These are phyloP conservation scores for Lichtheimia hyalospora DNA, from an alignment of 371 early-diverging fungal genomes.

Conservation along the genomic window DNA sequence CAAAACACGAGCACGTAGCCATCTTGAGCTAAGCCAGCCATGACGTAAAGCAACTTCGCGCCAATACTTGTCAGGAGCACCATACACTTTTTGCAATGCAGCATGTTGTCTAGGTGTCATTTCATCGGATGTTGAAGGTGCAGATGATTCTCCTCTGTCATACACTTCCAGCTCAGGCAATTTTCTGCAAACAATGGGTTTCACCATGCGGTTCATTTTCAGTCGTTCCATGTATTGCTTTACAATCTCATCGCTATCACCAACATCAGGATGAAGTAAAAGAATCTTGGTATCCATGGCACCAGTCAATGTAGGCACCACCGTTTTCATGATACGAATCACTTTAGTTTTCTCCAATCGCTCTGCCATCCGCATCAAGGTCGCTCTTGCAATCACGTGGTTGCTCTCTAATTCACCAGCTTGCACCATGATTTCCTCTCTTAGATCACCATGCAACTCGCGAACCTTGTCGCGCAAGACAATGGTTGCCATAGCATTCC, in stretches of 20 bases:
- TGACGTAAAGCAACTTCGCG: slow-evolving; percentile 16
- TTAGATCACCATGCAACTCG: slow-evolving; percentile 11
- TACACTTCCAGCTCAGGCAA: no score
- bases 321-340: slow-evolving; percentile 9
- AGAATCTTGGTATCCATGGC: slow-evolving; percentile 13
- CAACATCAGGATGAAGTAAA: slow-evolving; percentile 14
- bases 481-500: slow-evolving; percentile 8
- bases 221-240: slow-evolving; percentile 12
- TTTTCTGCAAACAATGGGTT: neutral
- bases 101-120: neutral
- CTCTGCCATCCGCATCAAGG: slow-evolving; percentile 13
- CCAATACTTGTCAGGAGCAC: slow-evolving; percentile 11
- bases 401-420: slow-evolving; percentile 1
- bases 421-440: slow-evolving; percentile 4
- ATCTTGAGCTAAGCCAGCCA: slow-evolving; percentile 23
- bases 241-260: slow-evolving; percentile 6
- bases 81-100: slow-evolving; percentile 1
- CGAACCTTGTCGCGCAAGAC: slow-evolving; percentile 14
- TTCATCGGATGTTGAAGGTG: neutral
- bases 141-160: neutral
- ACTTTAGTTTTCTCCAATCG: neutral
- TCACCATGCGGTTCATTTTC: neutral
- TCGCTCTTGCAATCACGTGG: slow-evolving; percentile 10
- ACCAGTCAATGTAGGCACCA: slow-evolving; percentile 11
- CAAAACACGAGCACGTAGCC: slow-evolving; percentile 22